Conservation (phyloP, 345 rosid species). For the Kernera saxatilis region DNA sequence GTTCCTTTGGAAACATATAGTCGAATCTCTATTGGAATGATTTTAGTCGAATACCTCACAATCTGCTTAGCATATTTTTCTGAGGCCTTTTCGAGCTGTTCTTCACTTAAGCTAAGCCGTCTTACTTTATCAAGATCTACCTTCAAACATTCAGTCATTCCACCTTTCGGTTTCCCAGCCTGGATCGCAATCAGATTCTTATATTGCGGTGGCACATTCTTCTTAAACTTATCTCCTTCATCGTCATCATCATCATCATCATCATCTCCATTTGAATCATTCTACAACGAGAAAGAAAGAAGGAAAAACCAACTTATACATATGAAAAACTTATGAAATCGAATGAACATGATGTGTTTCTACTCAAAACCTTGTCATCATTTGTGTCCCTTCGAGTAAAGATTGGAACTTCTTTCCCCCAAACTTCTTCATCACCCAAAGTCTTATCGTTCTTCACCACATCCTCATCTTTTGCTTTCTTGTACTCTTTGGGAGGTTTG, state of each 20-base stretch:
- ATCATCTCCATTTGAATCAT: conserved; percentile 28
- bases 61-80: conserved; percentile 43
- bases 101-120: conserved; percentile 64
- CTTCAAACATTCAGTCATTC: conserved; percentile 41
- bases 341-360: neutral
- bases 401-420: conserved; percentile 27
- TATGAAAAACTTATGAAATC: neutral
- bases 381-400: conserved; percentile 13
- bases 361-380: conserved; percentile 32
- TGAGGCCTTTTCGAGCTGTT: conserved; percentile 48
- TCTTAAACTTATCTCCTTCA: conserved; percentile 33
- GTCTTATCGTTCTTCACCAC: neutral
- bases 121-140: conserved; percentile 55
- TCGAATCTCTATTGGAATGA: neutral
- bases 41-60: conserved; percentile 37
- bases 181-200: conserved; percentile 45
- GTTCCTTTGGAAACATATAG: neutral
- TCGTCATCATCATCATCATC: conserved; percentile 37
- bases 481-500: conserved; percentile 90
- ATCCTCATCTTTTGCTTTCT: conserved; percentile 43
- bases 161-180: conserved; percentile 65
- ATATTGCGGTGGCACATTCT: conserved; percentile 34
- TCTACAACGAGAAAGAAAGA: neutral
- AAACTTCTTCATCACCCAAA: conserved; percentile 39
- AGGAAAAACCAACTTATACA: neutral